Percentiles rank a stretch among this genome's conserved stretches.
These are phyloP conservation scores for Pseudocercospora eumusae DNA, from an alignment of 2,329 filamentous ascomycete genomes.

Conservation along the genomic window DNA sequence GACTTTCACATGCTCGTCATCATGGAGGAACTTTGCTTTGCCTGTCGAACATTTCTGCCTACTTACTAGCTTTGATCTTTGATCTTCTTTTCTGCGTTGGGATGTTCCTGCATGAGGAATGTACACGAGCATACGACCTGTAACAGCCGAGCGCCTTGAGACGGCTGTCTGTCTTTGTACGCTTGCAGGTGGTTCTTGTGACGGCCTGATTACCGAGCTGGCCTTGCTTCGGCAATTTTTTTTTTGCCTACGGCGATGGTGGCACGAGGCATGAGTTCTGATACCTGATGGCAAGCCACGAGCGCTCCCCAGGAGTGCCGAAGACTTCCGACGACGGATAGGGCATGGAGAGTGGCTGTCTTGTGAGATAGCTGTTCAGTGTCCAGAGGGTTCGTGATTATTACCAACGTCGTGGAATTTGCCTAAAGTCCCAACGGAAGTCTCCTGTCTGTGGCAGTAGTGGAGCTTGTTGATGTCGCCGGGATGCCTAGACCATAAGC, in stretches of 20 bases:
- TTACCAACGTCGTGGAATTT: background rate
- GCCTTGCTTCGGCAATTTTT: slow-evolving; percentile 5
- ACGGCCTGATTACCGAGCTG: background rate
- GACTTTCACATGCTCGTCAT: too few species aligned
- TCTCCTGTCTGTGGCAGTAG: background rate
- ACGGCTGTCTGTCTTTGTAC: background rate
- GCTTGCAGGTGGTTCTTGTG: background rate
- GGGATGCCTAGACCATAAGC: background rate
- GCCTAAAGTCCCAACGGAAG: background rate
- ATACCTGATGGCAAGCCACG: background rate
- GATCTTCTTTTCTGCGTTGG: too few species aligned
- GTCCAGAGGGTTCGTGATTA: background rate
- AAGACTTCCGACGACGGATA: background rate
- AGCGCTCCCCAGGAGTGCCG: background rate
- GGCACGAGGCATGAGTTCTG: background rate
- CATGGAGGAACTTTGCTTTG: too few species aligned
- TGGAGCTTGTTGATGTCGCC: background rate
- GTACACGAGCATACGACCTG: slow-evolving; percentile 3
- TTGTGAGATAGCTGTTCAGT: background rate
- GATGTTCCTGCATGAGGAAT: slow-evolving; percentile 7
- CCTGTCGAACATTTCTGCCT: background rate
- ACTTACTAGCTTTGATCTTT: too few species aligned
- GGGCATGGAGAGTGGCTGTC: background rate
- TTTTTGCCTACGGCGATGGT: background rate
- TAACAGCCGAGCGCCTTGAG: background rate